Evolutionary conservation across 2,329 filamentous ascomycete species (phyloP).

Genomic region (Colletotrichum lentis): DNA sequence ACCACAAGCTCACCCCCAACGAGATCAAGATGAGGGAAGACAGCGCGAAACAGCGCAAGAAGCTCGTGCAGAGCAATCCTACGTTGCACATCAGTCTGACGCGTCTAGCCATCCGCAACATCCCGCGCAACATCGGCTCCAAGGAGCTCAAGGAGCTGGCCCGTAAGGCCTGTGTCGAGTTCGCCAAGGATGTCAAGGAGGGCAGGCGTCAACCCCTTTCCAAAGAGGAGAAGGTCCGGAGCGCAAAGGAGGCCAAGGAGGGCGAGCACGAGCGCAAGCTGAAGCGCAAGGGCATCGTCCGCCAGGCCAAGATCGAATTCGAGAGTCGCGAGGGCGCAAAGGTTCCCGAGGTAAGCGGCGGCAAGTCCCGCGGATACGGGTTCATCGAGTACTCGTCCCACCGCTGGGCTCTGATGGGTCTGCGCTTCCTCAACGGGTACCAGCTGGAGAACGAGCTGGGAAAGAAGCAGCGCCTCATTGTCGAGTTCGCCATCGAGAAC

Average conservation of each 20-base stretch:
- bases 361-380: conserved; percentile 89
- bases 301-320: conserved; percentile 93
- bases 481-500: conserved; percentile 98
- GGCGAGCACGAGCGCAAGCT: conserved; percentile 81
- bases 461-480: conserved; percentile 87
- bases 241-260: conserved; percentile 79
- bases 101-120: conserved; percentile 88
- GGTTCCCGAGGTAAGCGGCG: conserved; percentile 77
- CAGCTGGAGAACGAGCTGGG: conserved; percentile 68
- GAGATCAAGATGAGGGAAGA: conserved; percentile 90
- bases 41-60: conserved; percentile 86
- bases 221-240: conserved; percentile 86
- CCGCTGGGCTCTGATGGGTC: conserved; percentile 91
- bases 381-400: conserved; percentile 98
- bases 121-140: conserved; percentile 81
- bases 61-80: conserved; percentile 89
- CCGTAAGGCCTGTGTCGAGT: conserved; percentile 90
- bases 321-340: conserved; percentile 88
- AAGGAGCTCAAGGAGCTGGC: conserved; percentile 93
- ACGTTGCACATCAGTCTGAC: conserved; percentile 88
- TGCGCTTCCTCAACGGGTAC: conserved; percentile 90
- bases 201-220: conserved; percentile 80
- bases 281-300: conserved; percentile 86
- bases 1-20: conserved; percentile 75
- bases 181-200: conserved; percentile 86